Base-by-base conservation (phyloP, 805 yeast species). In the Zygosaccharomyces rouxii region DNA sequence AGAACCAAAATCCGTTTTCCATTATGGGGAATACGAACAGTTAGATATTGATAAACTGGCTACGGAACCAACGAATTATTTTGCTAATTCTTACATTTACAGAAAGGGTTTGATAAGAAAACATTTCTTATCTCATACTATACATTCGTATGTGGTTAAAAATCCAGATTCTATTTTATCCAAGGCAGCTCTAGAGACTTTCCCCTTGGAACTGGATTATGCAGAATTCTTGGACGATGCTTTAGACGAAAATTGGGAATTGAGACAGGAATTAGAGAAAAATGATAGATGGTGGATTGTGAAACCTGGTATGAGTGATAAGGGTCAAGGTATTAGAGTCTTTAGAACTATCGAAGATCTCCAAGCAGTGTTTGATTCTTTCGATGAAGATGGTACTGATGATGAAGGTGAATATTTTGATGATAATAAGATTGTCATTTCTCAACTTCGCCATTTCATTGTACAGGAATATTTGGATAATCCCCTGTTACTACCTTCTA, bases 221-320 rank as follows among this genome's bases (percentile, higher is more conserved):
- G 97, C 98, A 1, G 99, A 94, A 65, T 94, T 94, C 58, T 71
- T 94, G 44, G 98, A 94, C 58, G 99, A 94, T 63, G 78, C 96
- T 0, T 72, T 94, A 40, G 98, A 92, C 65, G 99, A 94, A 59
- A 83, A 86, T 33, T 90, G 86, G 71, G 99, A 92, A 61, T 72
- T 94, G 43, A 71, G 96, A 50, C 84, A 84, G 45, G 96, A 86
- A 56, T 70, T 94, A 29, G 84, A 83, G 50, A 64, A 67, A 9
- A 79, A 78, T 11, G 75, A 72, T 14, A 80, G 77, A 55, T 78
- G 84, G 41, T 92, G 95, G 90, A 94, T 94, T 33, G 74, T 94
- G 63, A 94, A 94, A 63, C 99, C 99, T 13, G 83, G 96, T 54
- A 89, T 94, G 97, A 86, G 95, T 60, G 99, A 94, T 63, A 84